Conservation (phyloP, 768 basidiomycete species). For the Mycena rebaudengoi region DNA sequence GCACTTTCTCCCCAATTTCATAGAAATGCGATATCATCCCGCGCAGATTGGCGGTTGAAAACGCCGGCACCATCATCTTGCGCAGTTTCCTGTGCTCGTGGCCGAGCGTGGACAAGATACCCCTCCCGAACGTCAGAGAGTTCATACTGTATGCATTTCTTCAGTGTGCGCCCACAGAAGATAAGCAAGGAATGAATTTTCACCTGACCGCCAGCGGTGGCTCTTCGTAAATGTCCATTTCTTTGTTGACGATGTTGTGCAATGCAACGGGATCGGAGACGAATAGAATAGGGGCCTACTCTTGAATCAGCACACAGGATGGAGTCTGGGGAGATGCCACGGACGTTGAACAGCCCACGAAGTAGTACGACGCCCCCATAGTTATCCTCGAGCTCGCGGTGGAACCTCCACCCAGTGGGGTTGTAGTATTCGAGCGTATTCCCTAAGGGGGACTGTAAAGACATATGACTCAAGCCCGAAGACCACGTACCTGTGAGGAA, state of each 20-base stretch:
- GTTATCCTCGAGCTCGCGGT: not conserved
- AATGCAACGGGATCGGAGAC: not conserved
- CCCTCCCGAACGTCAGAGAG: not conserved
- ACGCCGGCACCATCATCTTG: slow-evolving; percentile 8
- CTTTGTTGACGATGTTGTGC: slow-evolving; percentile 1
- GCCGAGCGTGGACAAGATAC: slow-evolving; percentile 1
- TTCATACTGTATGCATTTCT: not conserved
- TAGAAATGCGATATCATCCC: slow-evolving; percentile 4
- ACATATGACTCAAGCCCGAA: no score
- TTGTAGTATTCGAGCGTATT: not conserved
- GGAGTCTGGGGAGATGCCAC: not conserved
- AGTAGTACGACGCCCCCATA: not conserved
- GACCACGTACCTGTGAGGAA: not conserved
- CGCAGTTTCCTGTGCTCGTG: slow-evolving; percentile 1
- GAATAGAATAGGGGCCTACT: not conserved
- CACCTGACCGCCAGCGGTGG: not conserved
- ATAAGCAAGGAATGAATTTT: no score
- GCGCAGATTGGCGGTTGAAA: slow-evolving; percentile 1
- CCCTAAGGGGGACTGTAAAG: no score
- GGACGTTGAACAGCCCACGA: not conserved
- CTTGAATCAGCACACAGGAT: not conserved
- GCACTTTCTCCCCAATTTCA: not conserved
- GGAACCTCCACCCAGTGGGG: slow-evolving; percentile 2
- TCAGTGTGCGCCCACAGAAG: no score
- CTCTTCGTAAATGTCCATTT: not conserved